Evolutionary conservation across 805 yeast genomes (phyloP), one percentile per base, ranked within the genome.

Genomic region (Kazachstania psychrophila): DNA sequence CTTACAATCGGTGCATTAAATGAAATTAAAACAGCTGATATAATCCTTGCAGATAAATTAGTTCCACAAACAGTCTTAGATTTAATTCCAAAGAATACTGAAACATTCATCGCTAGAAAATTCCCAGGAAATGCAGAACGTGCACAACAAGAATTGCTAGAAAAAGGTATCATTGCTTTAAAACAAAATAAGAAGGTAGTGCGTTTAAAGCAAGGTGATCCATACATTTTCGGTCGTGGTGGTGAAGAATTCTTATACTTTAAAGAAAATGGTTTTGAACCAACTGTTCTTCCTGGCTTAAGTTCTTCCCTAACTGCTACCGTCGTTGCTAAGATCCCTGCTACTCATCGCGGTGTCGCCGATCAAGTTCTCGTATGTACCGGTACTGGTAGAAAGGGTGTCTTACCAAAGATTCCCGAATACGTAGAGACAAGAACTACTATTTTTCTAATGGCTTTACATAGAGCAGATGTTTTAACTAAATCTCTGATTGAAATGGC

Each of bases 111-210:
- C 41, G 97, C 97, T 2, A 71, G 86, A 28, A 89, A 89, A 58
- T 89, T 87, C 62, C 97, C 97, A 2, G 97, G 97, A 1, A 89
- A 89, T 56, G 96, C 97, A 1, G 96, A 87, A 51, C 72, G 72
- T 33, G 97, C 97, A 0, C 97, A 89, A 59, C 72, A 81, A 41
- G 95, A 89, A 58, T 68, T 89, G 30, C 62, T 86, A 23, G 64
- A 69, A n/a, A 56, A 79, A 45, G 96, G 95, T 0, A 60, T 89
- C 13, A 70, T 69, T 23, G 79, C 77, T 0, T 57, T 86, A 18
- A 45, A 65, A 19, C 58, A 68, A 35, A 96, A 96, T 12, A 69
- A 74, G 49, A 75, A 74, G 39, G 95, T 89, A 1, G 94, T 89
- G 3, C 68, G 97, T 40, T 69, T 89, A 47, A 89, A 89, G 58